Percentiles rank a stretch among this genome's conserved stretches.
phyloP scores from a whole-genome alignment of 441 rosid species.

The Aquilaria agallochum region DNA sequence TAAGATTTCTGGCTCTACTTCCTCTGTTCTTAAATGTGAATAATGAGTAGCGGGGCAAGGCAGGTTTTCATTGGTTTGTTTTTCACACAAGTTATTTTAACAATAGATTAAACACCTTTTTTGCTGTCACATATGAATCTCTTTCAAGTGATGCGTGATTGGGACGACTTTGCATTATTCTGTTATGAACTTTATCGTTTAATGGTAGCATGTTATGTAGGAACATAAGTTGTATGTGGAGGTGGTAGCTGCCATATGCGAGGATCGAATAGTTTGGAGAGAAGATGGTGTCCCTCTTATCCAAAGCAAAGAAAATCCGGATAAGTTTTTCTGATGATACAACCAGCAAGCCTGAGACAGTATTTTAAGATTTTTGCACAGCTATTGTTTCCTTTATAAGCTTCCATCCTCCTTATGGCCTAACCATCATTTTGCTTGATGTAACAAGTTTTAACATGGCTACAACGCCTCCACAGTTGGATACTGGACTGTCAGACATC shows the following conservation, averaged over 20 bases:
- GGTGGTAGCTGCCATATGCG: conserved; percentile 62
- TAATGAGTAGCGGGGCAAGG: no score
- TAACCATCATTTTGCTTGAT: no score
- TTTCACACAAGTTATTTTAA: neutral
- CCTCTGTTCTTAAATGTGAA: neutral
- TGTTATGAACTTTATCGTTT: neutral
- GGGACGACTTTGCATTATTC: neutral
- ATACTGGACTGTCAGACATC: no score
- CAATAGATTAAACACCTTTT: neutral
- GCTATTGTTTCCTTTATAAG: no score
- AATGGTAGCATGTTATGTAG: conserved; percentile 21
- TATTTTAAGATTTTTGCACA: no score
- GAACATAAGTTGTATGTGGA: conserved; percentile 77
- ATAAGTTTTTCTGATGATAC: conserved; percentile 28
- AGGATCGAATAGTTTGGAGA: conserved; percentile 73
- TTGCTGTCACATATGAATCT: neutral
- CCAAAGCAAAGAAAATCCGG: conserved; percentile 45
- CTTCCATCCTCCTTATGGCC: no score
- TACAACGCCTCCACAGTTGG: no score
- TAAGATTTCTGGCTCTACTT: conserved; percentile 7
- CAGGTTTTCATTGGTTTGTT: neutral
- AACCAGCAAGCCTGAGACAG: no score
- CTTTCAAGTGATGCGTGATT: neutral
- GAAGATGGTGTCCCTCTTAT: conserved; percentile 88
- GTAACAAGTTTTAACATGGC: no score